Conservation (phyloP, 2,329 filamentous ascomycete genomes). For the Karstenula rhodostoma region DNA sequence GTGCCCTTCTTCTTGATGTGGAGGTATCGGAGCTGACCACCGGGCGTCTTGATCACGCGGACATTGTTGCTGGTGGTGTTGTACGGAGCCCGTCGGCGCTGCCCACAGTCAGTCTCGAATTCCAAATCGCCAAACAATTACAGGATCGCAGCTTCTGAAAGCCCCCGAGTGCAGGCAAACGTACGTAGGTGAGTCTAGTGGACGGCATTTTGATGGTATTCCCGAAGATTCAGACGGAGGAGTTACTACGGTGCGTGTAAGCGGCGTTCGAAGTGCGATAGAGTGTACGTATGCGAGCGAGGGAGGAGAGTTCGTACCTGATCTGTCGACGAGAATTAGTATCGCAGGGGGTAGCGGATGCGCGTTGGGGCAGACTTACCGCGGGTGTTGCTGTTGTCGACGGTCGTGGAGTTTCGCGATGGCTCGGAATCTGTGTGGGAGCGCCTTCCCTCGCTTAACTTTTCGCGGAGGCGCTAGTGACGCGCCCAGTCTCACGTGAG, state of each 20-base stretch:
- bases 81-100: conserved; percentile 73
- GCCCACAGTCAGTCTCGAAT: conserved; percentile 44
- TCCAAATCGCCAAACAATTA: conserved; percentile 20
- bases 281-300: conserved; percentile 10
- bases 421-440: conserved; percentile 20
- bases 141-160: neutral
- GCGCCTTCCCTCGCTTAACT: conserved; percentile 21
- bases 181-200: conserved; percentile 65
- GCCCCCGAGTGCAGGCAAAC: conserved; percentile 33
- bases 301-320: conserved; percentile 34
- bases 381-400: conserved; percentile 42
- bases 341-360: conserved; percentile 11
- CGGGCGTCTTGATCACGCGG: conserved; percentile 81
- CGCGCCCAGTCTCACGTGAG: conserved; percentile 23
- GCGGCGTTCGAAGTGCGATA: conserved; percentile 25
- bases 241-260: conserved; percentile 39
- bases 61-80: conserved; percentile 98
- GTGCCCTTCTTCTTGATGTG: conserved; percentile 99
- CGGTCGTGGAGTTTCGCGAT: conserved; percentile 25
- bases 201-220: conserved; percentile 60
- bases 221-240: conserved; percentile 43
- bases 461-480: conserved; percentile 10
- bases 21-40: conserved; percentile 92
- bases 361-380: conserved; percentile 38
- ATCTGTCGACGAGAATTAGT: conserved; percentile 28